Conservation (phyloP, 2,329 filamentous ascomycete species). For the Knufia fluminis region DNA sequence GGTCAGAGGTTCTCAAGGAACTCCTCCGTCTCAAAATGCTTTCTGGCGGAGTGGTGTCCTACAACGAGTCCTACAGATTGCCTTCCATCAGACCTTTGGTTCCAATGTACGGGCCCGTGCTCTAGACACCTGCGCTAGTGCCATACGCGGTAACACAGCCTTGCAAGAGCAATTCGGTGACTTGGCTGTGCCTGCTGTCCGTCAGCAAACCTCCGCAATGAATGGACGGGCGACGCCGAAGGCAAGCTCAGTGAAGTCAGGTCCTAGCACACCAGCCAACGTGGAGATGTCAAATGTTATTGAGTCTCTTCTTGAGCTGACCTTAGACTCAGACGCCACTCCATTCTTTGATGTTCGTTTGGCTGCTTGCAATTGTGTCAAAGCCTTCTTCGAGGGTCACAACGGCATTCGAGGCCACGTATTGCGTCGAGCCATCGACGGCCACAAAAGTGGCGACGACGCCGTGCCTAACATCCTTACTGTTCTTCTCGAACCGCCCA, state of each 20-base stretch:
- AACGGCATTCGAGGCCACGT: constrained; percentile 76
- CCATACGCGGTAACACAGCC: constrained; percentile 69
- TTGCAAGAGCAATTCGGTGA: constrained; percentile 87
- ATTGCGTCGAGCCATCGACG: constrained; percentile 76
- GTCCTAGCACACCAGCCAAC: constrained; percentile 33
- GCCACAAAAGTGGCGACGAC: constrained; percentile 66
- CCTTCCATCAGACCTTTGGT: constrained; percentile 65
- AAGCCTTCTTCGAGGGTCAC: constrained; percentile 83
- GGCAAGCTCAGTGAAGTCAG: constrained; percentile 4
- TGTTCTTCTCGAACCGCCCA: constrained; percentile 62
- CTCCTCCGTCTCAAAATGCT: constrained; percentile 70
- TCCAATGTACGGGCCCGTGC: constrained; percentile 77
- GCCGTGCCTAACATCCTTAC: constrained; percentile 83
- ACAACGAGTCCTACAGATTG: constrained; percentile 68
- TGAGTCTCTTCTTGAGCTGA: constrained; percentile 78
- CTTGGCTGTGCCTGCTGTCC: constrained; percentile 55
- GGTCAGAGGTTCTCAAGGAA: constrained; percentile 67
- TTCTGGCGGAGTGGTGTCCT: constrained; percentile 79
- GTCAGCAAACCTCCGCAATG: constrained; percentile 18
- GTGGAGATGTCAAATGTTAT: constrained; percentile 70
- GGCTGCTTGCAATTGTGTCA: constrained; percentile 80
- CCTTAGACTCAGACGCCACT: constrained; percentile 57
- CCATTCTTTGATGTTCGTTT: constrained; percentile 70
- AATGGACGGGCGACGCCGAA: constrained; percentile 28
- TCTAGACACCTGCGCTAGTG: constrained; percentile 72